Conservation (phyloP, 805 yeast species). For the Lachancea dasiensis region DNA sequence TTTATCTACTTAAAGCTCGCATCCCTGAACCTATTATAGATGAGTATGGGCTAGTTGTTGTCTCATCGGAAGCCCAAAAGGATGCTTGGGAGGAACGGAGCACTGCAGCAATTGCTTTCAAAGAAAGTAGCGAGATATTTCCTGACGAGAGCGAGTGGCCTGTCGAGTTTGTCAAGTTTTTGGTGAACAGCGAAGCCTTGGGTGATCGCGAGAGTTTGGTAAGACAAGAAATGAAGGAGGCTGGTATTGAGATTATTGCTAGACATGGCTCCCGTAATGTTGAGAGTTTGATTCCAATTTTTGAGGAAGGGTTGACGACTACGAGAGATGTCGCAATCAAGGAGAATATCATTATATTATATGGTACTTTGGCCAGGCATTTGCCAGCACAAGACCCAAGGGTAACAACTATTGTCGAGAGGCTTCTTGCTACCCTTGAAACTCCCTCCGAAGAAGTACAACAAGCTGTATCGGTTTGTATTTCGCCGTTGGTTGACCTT, state of each 20-base stretch:
- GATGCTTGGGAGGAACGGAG: slow-evolving; percentile 85
- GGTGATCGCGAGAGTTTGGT: slow-evolving; percentile 72
- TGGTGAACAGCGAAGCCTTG: slow-evolving; percentile 57
- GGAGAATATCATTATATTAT: slow-evolving; percentile 77
- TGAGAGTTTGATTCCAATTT: slow-evolving; percentile 74
- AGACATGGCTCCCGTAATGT: slow-evolving; percentile 58
- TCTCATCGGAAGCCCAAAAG: slow-evolving; percentile 50
- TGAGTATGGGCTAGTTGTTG: slow-evolving; percentile 70
- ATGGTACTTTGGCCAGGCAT: slow-evolving; percentile 89
- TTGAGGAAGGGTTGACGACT: slow-evolving; percentile 54
- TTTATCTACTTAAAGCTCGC: slow-evolving; percentile 54
- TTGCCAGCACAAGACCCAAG: slow-evolving; percentile 61
- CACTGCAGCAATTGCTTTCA: slow-evolving; percentile 68
- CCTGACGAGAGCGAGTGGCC: slow-evolving; percentile 36
- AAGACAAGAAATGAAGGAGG: slow-evolving; percentile 77
- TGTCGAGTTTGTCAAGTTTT: slow-evolving; percentile 51
- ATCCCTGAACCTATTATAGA: slow-evolving; percentile 78
- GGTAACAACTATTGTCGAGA: slow-evolving; percentile 55
- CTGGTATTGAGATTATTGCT: slow-evolving; percentile 73
- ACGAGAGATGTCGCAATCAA: slow-evolving; percentile 43
- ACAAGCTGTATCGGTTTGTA: slow-evolving; percentile 76
- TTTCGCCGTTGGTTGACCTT: slow-evolving; percentile 71
- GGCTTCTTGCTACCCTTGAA: slow-evolving; percentile 67
- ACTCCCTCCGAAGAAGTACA: slow-evolving; percentile 91
- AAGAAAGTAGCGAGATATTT: slow-evolving; percentile 47